These are phyloP conservation scores for Talaromyces sp. DNA, from an alignment of 2,329 filamentous ascomycete genomes.

Conservation along the genomic window DNA sequence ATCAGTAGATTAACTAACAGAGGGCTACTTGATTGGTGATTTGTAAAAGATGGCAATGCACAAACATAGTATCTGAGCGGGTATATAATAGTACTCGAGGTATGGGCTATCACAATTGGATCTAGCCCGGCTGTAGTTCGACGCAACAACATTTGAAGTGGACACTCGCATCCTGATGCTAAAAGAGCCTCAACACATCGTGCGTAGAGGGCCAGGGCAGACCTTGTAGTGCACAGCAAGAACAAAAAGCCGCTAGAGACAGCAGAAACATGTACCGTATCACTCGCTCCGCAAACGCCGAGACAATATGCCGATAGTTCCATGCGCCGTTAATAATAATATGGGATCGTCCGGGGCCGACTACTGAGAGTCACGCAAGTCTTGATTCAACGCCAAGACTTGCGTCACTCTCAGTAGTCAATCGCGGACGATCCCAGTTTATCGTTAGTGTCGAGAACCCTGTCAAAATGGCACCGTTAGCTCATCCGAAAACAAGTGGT, in stretches of 20 bases:
- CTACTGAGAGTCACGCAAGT: too few species aligned
- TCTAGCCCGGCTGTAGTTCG: neutral
- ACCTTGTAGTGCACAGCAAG: neutral
- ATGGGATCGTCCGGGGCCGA: too few species aligned
- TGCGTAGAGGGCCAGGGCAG: neutral
- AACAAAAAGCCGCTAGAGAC: neutral
- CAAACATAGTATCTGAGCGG: neutral
- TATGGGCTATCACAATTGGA: neutral
- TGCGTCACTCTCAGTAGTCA: constrained; percentile 2
- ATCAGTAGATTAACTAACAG: neutral
- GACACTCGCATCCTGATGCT: neutral
- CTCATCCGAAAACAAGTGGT: neutral
- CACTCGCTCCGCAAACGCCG: neutral
- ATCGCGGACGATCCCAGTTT: constrained; percentile 25
- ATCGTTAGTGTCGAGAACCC: constrained; percentile 41
- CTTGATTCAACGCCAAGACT: neutral
- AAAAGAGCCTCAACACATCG: neutral
- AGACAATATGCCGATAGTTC: neutral
- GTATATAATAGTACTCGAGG: neutral
- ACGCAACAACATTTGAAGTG: neutral
- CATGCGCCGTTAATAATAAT: neutral
- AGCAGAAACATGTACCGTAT: neutral
- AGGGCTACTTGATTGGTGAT: neutral
- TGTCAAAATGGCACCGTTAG: constrained; percentile 17
- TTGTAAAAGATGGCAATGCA: neutral